Conservation (phyloP, 2,329 filamentous ascomycete species). For the Fusarium sp. region DNA sequence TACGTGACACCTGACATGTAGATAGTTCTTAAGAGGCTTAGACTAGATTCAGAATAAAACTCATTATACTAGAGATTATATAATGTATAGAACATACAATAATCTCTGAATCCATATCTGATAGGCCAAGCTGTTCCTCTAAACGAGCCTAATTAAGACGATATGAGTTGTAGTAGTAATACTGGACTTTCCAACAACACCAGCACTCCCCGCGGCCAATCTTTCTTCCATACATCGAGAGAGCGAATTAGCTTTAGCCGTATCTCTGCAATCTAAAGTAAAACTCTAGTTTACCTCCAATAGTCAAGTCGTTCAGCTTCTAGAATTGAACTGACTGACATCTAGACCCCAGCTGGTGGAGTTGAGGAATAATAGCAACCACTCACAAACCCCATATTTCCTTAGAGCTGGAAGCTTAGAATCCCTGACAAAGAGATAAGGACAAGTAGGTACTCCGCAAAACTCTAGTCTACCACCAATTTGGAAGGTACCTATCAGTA, state of each 20-base stretch:
- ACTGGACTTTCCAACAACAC: not conserved
- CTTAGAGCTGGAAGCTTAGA: conserved; percentile 7
- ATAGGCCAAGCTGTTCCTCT: not conserved
- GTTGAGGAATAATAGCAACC: conserved; percentile 23
- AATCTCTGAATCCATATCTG: no score
- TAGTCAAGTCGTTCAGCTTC: conserved; percentile 19
- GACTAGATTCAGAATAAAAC: no score
- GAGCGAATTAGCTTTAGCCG: not conserved
- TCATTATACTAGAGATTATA: no score
- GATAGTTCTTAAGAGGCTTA: no score
- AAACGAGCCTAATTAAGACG: not conserved
- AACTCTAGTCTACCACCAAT: conserved; percentile 43
- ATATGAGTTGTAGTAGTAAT: not conserved
- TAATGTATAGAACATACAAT: no score
- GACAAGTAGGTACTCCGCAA: conserved; percentile 29
- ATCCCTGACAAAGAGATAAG: conserved; percentile 14
- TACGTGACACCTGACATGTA: no score
- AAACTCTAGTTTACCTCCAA: not conserved
- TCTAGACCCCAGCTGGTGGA: conserved; percentile 29
- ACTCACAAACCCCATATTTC: conserved; percentile 39
- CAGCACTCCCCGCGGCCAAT: not conserved
- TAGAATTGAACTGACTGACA: conserved; percentile 26
- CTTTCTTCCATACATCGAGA: not conserved
- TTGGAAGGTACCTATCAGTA: conserved; percentile 42
- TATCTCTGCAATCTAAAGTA: not conserved